Percentiles rank a stretch among this genome's conserved stretches.
phyloP scores from a whole-genome alignment of 2,329 filamentous ascomycete genomes.

The Dactylellina drechsleri region DNA sequence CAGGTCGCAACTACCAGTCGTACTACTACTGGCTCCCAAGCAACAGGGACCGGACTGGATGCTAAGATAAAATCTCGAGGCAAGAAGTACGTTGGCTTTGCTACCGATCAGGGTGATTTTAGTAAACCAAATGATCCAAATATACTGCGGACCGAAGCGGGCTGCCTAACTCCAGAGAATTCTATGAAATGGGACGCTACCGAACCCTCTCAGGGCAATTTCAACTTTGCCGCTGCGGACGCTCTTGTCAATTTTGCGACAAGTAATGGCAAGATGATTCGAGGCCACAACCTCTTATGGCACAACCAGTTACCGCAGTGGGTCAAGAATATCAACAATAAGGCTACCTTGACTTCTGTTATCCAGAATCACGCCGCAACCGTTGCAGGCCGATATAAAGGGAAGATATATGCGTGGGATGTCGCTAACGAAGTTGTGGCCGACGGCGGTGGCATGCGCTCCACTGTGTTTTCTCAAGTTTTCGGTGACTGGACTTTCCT shows the following conservation, averaged over 20 bases:
- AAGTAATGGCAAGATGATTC: conserved; percentile 68
- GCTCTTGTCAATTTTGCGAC: conserved; percentile 70
- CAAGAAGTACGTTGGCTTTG: conserved; percentile 69
- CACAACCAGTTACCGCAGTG: conserved; percentile 70
- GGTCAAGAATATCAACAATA: conserved; percentile 68
- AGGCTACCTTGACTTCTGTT: conserved; percentile 66
- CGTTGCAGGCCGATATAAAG: conserved; percentile 70
- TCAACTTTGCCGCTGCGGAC: conserved; percentile 69
- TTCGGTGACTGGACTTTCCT: conserved; percentile 49
- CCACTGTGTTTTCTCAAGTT: conserved; percentile 34
- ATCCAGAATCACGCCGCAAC: conserved; percentile 71
- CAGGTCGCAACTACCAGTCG: background rate
- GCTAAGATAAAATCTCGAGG: conserved; percentile 53
- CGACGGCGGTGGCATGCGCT: conserved; percentile 38
- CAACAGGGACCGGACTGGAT: conserved; percentile 41
- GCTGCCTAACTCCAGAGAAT: conserved; percentile 75
- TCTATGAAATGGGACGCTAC: conserved; percentile 75
- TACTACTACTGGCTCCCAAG: conserved; percentile 4
- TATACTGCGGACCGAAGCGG: conserved; percentile 71
- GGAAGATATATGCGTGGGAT: conserved; percentile 70
- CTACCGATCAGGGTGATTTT: conserved; percentile 67
- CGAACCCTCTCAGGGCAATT: conserved; percentile 65
- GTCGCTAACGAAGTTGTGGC: conserved; percentile 47
- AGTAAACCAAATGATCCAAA: conserved; percentile 65
- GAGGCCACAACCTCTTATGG: conserved; percentile 75